phyloP scores from a whole-genome alignment of 2,329 filamentous ascomycete species.

The Meredithiella fracta region DNA sequence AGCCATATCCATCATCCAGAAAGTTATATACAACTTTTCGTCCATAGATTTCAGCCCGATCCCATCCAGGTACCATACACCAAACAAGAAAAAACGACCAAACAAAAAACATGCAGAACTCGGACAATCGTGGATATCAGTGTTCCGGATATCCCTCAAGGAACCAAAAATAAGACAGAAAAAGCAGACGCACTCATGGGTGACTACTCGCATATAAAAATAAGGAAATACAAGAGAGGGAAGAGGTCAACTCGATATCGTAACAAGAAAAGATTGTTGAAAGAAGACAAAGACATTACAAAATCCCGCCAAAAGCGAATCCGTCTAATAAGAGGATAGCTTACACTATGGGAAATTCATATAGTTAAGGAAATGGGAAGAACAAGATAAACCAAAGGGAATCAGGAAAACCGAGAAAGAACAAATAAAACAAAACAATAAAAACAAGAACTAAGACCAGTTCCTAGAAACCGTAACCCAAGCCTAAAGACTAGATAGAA shows the following conservation, averaged over 20 bases:
- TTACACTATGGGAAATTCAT: neutral
- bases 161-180: too few relatives aligned
- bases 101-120: too few relatives aligned
- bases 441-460: neutral
- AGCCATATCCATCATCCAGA: too few relatives aligned
- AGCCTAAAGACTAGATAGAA: neutral
- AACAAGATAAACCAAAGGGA: constrained; percentile 6
- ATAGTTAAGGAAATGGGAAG: neutral
- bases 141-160: too few relatives aligned
- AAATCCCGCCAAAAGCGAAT: neutral
- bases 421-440: constrained; percentile 8
- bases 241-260: neutral
- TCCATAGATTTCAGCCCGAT: too few relatives aligned
- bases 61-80: too few relatives aligned
- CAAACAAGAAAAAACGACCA: too few relatives aligned
- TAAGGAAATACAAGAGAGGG: constrained; percentile 13
- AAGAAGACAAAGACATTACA: constrained; percentile 1
- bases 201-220: too few relatives aligned
- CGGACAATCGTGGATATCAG: too few relatives aligned
- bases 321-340: neutral
- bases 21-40: too few relatives aligned
- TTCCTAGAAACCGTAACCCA: constrained; percentile 13
- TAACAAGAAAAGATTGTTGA: constrained; percentile 14
- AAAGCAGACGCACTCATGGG: too few relatives aligned
- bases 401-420: constrained; percentile 4